phyloP scores from a whole-genome alignment of 768 basidiomycete genomes.

The Astraeus odoratus region DNA sequence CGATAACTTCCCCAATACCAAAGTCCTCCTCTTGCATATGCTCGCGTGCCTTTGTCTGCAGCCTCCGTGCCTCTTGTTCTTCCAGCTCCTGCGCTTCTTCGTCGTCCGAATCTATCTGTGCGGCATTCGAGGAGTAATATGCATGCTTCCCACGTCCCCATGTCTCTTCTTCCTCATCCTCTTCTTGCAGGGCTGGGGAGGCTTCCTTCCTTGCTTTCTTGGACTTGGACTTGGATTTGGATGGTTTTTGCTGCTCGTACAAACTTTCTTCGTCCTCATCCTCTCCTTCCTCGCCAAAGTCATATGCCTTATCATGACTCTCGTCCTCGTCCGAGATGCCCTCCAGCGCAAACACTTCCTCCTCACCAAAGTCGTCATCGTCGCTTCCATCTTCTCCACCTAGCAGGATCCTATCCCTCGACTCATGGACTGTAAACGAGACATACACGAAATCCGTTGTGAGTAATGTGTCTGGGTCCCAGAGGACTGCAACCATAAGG shows the following conservation, averaged over 20 bases:
- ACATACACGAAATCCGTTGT: not conserved
- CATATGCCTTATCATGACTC: constrained; percentile 12
- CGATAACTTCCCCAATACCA: constrained; percentile 61
- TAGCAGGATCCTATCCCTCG: constrained; percentile 71
- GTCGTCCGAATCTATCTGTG: constrained; percentile 72
- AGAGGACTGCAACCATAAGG: not conserved
- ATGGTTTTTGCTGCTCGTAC: constrained; percentile 3
- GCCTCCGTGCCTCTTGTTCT: constrained; percentile 75
- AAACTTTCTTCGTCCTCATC: constrained; percentile 17
- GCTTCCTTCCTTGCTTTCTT: constrained; percentile 10
- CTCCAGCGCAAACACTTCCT: constrained; percentile 75
- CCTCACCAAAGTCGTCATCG: constrained; percentile 56
- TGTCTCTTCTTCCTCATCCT: constrained; percentile 49
- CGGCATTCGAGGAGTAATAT: constrained; percentile 86
- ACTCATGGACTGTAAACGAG: constrained; percentile 57
- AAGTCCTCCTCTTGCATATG: constrained; percentile 75
- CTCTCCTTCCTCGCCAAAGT: not conserved
- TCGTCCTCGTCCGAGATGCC: constrained; percentile 43
- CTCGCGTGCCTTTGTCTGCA: constrained; percentile 72
- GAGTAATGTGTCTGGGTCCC: not conserved
- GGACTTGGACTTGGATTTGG: constrained; percentile 8
- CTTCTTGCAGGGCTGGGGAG: constrained; percentile 12
- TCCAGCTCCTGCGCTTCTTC: constrained; percentile 87
- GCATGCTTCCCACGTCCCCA: constrained; percentile 79
- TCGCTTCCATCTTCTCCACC: constrained; percentile 47